These are phyloP conservation scores for Colletotrichum sp. DNA, from an alignment of 2,329 filamentous ascomycete genomes.

Conservation along the genomic window DNA sequence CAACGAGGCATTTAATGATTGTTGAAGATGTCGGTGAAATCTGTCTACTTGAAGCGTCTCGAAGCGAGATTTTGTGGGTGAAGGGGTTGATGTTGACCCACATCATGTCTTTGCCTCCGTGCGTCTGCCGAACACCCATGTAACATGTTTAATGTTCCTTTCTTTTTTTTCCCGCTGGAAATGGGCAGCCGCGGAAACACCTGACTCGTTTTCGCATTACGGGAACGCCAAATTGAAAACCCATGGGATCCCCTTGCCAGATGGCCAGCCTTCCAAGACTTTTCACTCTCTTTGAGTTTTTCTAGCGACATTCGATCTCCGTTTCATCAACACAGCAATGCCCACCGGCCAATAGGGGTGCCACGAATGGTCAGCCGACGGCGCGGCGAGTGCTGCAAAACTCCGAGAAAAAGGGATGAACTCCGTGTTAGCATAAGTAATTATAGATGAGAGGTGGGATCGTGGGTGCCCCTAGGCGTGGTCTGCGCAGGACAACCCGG, in stretches of 20 bases:
- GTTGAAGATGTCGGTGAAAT: rapidly evolving
- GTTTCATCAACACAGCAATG: not conserved
- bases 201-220: not conserved
- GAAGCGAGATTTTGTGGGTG: not conserved
- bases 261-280: not conserved
- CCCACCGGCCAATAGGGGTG: not conserved
- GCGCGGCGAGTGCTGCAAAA: not conserved
- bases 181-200: not conserved
- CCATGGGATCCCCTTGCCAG: not conserved
- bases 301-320: not conserved
- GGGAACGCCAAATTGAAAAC: not conserved
- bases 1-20: not conserved
- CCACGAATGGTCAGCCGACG: not conserved
- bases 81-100: not conserved
- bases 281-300: not conserved
- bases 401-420: not conserved
- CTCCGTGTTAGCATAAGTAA: not conserved
- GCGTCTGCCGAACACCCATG: not conserved
- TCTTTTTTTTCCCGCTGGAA: not conserved
- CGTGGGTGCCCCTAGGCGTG: not conserved
- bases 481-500: not conserved
- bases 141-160: not conserved
- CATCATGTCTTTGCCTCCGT: not conserved
- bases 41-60: not conserved
- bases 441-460: not conserved